phyloP scores from a whole-genome alignment of 1,139 yeast genomes.

The Blastobotrys arbuscula region DNA sequence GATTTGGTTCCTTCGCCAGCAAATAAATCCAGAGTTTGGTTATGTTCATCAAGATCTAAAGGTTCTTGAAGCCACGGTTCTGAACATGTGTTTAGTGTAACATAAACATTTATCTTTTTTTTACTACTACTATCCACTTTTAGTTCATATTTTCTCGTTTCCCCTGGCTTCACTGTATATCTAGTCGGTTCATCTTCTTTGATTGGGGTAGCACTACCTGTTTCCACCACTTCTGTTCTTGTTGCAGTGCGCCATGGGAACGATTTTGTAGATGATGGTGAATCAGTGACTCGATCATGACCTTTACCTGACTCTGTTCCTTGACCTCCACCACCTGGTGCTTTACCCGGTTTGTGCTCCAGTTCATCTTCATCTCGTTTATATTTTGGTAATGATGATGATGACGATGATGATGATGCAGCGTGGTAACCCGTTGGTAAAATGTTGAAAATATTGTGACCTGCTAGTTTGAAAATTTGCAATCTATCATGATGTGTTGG shows the following conservation, averaged over 20 bases:
- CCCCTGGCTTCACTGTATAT: constrained; percentile 27
- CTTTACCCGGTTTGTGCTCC: background rate
- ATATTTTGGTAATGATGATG: background rate
- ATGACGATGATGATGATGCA: background rate
- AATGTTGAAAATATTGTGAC: background rate
- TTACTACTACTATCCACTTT: constrained; percentile 3
- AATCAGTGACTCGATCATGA: background rate
- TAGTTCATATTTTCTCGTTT: constrained; percentile 26
- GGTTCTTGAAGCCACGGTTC: constrained; percentile 15
- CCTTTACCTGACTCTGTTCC: background rate
- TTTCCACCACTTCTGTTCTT: background rate
- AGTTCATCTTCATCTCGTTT: background rate
- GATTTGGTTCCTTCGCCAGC: constrained; percentile 15
- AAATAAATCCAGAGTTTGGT: constrained; percentile 15
- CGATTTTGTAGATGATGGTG: background rate
- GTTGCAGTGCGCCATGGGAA: constrained; percentile 9
- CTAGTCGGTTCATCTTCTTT: constrained; percentile 21
- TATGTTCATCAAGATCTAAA: background rate
- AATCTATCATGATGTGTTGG: background rate
- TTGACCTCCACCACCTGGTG: constrained; percentile 2
- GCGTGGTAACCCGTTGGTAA: too few relatives aligned
- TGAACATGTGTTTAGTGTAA: constrained; percentile 23
- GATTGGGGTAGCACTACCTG: constrained; percentile 20
- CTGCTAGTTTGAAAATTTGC: constrained; percentile 6
- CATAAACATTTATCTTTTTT: constrained; percentile 14